These are phyloP conservation scores for Lojkania enalia DNA, from an alignment of 2,329 filamentous ascomycete genomes.

Conservation along the genomic window DNA sequence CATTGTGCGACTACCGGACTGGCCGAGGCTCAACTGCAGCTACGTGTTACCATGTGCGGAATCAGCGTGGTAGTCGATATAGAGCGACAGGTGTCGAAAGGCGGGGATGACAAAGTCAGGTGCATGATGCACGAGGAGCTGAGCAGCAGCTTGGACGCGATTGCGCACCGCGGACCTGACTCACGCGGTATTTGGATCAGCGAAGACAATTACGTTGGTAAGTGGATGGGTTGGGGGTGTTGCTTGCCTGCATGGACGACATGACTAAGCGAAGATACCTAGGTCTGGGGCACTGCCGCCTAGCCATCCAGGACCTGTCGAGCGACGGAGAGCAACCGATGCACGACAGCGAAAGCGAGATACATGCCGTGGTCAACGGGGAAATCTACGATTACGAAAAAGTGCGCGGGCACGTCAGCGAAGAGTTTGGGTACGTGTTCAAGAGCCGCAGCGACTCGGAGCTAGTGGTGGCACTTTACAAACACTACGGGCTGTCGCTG, in stretches of 20 bases:
- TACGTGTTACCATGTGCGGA: too few species aligned
- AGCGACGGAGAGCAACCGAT: constrained; percentile 31
- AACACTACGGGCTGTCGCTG: constrained; percentile 50
- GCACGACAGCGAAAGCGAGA: constrained; percentile 15
- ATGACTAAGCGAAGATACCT: constrained; percentile 3
- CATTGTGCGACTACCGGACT: too few species aligned
- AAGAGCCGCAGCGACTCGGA: constrained; percentile 55
- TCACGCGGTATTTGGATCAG: constrained; percentile 51
- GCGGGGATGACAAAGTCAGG: too few species aligned
- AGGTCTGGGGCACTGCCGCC: constrained; percentile 33
- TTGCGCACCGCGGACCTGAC: constrained; percentile 53
- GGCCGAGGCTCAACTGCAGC: too few species aligned
- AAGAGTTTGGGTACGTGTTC: constrained; percentile 50
- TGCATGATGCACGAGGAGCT: too few species aligned
- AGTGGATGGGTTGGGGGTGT: neutral
- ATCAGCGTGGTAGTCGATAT: too few species aligned
- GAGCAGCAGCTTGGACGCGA: constrained; percentile 12
- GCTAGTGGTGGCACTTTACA: constrained; percentile 58
- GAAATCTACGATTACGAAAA: constrained; percentile 61
- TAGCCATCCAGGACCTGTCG: constrained; percentile 30
- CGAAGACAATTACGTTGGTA: constrained; percentile 47
- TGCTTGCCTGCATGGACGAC: too few species aligned
- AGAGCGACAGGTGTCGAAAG: too few species aligned
- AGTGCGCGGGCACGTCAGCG: constrained; percentile 45
- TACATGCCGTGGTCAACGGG: constrained; percentile 63